These are phyloP conservation scores for Prunus armeniaca DNA, from an alignment of 306 rosid genomes.

Conservation along the genomic window DNA sequence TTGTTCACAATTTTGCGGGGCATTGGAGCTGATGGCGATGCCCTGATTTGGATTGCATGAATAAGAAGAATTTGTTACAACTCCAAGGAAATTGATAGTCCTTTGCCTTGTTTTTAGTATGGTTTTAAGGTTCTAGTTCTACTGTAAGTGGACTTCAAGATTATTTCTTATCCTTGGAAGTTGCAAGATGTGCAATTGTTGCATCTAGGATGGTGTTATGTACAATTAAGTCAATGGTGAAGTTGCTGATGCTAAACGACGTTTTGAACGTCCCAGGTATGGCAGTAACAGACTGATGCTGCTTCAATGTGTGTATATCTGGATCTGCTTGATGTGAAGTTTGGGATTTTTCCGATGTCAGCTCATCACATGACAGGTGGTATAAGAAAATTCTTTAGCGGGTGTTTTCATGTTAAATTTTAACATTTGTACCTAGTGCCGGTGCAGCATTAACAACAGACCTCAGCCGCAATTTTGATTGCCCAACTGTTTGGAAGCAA, in stretches of 20 bases:
- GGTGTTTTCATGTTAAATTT: slow-evolving; percentile 1
- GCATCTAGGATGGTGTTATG: slow-evolving; percentile 26
- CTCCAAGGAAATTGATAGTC: slow-evolving; percentile 31
- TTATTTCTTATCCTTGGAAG: slow-evolving; percentile 27
- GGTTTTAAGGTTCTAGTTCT: slow-evolving; percentile 14
- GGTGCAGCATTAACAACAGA: not conserved
- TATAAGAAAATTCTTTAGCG: slow-evolving; percentile 17
- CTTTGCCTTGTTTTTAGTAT: slow-evolving; percentile 20
- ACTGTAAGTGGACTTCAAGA: slow-evolving; percentile 22
- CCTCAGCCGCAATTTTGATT: slow-evolving; percentile 10
- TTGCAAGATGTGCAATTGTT: slow-evolving; percentile 28
- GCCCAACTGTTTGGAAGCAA: slow-evolving; percentile 16
- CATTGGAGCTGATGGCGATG: slow-evolving; percentile 31
- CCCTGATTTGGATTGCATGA: slow-evolving; percentile 33
- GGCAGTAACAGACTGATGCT: not conserved
- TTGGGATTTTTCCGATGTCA: slow-evolving; percentile 15
- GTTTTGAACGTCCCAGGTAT: not conserved
- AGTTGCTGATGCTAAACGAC: slow-evolving; percentile 8
- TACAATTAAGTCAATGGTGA: slow-evolving; percentile 16
- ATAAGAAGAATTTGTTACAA: slow-evolving; percentile 29
- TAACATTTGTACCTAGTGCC: slow-evolving; percentile 2
- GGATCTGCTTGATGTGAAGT: slow-evolving; percentile 17
- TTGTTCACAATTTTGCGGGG: slow-evolving; percentile 41
- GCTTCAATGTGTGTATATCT: not conserved
- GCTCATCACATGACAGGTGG: slow-evolving; percentile 22